A percentile compares a stretch with the other conserved stretches of the same genome.
These are phyloP conservation scores for Globisporangium alternatum DNA, from an alignment of 352 stramenopile genomes.

Conservation along the genomic window DNA sequence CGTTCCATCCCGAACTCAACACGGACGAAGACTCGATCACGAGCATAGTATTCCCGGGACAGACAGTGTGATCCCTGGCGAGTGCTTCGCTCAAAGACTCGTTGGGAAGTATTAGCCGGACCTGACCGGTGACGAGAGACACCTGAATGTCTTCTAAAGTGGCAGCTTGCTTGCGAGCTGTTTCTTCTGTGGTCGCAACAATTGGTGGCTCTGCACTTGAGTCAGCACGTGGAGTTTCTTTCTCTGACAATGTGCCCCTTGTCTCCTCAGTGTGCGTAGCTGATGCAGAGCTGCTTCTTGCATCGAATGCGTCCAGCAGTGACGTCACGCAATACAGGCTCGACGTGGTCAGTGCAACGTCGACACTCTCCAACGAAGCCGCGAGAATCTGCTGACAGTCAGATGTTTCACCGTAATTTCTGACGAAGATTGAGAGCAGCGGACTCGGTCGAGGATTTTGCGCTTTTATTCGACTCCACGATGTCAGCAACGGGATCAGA, in stretches of 20 bases:
- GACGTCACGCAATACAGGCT: constrained; percentile 41
- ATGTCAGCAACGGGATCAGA: constrained; percentile 36
- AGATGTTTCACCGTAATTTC: constrained; percentile 45
- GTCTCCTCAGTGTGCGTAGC: background rate
- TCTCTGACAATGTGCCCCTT: background rate
- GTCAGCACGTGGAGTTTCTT: background rate
- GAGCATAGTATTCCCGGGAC: constrained; percentile 31
- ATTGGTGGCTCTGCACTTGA: background rate
- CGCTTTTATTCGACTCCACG: constrained; percentile 20
- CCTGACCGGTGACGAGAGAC: constrained; percentile 42
- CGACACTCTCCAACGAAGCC: constrained; percentile 40
- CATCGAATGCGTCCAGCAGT: constrained; percentile 8
- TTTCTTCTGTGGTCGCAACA: background rate
- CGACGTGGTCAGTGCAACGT: constrained; percentile 45
- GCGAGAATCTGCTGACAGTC: constrained; percentile 30
- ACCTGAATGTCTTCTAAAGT: constrained; percentile 29
- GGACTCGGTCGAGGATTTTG: constrained; percentile 24
- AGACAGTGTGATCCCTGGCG: constrained; percentile 8
- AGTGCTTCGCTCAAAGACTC: constrained; percentile 35
- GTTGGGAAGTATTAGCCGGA: constrained; percentile 52
- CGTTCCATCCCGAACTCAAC: constrained; percentile 36
- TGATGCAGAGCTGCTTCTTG: background rate
- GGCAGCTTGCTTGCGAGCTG: background rate
- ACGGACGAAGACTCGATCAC: constrained; percentile 51
- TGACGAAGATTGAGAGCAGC: constrained; percentile 37